These are phyloP conservation scores for Scedosporium boydii DNA, from an alignment of 2,329 filamentous ascomycete species.

Conservation along the genomic window DNA sequence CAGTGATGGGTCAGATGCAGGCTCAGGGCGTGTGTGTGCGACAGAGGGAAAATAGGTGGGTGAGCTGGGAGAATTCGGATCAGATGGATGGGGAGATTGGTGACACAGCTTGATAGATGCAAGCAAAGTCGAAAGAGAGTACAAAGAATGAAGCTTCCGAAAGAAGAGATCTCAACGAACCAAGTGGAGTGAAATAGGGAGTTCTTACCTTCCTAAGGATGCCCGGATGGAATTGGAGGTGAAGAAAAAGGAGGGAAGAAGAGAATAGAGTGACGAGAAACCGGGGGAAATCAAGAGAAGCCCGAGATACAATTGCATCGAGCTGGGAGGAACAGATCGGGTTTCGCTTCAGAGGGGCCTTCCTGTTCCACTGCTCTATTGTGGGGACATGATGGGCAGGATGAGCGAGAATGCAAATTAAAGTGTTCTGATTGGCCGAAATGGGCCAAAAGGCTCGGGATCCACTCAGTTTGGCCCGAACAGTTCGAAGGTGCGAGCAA, in stretches of 20 bases:
- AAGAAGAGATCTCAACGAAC: constrained; percentile 1
- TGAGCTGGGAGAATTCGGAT: background rate
- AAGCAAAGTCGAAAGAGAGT: background rate
- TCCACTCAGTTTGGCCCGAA: background rate
- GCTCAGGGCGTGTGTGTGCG: too few species aligned
- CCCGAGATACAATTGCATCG: background rate
- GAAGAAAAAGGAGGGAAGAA: constrained; percentile 6
- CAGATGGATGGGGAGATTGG: background rate
- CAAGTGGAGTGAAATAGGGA: background rate
- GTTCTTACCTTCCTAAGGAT: background rate
- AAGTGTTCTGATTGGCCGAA: background rate
- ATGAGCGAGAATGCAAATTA: constrained; percentile 1
- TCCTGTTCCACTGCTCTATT: too few species aligned
- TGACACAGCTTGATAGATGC: background rate
- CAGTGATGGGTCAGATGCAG: background rate
- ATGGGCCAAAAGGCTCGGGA: background rate
- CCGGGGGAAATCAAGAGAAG: background rate
- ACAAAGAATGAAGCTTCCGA: background rate
- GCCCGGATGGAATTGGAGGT: background rate
- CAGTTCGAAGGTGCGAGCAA: background rate
- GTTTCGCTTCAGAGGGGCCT: too few species aligned
- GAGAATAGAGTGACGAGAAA: background rate
- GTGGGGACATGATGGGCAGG: background rate
- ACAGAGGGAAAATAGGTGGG: too few species aligned
- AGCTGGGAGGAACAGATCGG: background rate